A percentile compares a stretch with the other conserved stretches of the same genome.
Conservation (phyloP, 306 rosid species). For the Citrullus amarus region DNA sequence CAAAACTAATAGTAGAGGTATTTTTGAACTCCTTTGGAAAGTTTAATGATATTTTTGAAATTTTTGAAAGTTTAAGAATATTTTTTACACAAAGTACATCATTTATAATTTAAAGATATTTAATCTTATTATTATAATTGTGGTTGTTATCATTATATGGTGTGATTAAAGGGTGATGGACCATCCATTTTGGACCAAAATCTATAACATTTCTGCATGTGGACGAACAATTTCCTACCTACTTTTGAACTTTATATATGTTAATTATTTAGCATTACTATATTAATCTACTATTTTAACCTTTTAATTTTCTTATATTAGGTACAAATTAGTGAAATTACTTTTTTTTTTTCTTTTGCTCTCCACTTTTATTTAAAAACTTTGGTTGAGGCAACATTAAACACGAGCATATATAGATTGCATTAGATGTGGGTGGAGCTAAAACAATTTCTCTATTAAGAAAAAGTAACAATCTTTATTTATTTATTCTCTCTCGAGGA, state of each 20-base stretch:
- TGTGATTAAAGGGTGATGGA: not conserved
- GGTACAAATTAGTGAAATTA: not conserved
- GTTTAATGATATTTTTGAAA: too few relatives aligned
- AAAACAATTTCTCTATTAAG: too few relatives aligned
- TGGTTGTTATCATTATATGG: not conserved
- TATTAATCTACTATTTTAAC: not conserved
- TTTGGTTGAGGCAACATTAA: not conserved
- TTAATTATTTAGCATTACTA: not conserved
- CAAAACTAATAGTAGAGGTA: too few relatives aligned
- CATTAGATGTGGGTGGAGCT: too few relatives aligned
- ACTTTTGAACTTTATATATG: not conserved
- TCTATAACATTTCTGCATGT: not conserved
- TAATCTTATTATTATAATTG: too few relatives aligned
- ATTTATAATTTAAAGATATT: too few relatives aligned
- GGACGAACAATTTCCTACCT: not conserved
- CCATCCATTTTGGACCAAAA: not conserved
- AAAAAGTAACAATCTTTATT: too few relatives aligned
- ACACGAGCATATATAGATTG: not conserved
- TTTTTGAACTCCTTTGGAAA: too few relatives aligned
- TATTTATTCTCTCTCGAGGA: too few relatives aligned
- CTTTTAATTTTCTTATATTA: not conserved
- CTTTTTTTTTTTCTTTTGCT: not conserved
- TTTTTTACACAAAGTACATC: too few relatives aligned
- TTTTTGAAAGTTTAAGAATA: too few relatives aligned
- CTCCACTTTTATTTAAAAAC: not conserved